Percentiles rank a stretch among this genome's conserved stretches.
Evolutionary conservation across 2,329 filamentous ascomycete genomes (phyloP).

Genomic region (Fusarium humuli): DNA sequence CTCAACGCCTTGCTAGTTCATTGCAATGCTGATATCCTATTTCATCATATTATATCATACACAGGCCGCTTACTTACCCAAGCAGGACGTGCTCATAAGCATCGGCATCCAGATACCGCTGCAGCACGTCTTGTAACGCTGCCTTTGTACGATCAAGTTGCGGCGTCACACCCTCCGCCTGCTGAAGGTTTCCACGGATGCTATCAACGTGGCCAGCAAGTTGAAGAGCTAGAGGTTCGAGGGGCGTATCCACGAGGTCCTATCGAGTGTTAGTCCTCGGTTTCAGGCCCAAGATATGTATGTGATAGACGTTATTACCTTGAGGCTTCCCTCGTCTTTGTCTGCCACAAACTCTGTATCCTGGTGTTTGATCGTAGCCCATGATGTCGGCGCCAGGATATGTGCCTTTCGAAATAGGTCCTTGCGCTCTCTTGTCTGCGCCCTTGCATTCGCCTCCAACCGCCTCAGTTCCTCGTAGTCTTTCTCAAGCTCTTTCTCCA

Average conservation of each 20-base stretch:
- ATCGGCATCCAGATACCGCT: conserved; percentile 57
- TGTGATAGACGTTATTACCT: conserved; percentile 27
- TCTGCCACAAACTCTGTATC: conserved; percentile 28
- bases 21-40: neutral
- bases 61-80: conserved; percentile 44
- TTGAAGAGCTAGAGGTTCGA: conserved; percentile 60
- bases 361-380: conserved; percentile 11
- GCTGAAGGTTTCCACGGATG: conserved; percentile 64
- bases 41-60: conserved; percentile 19
- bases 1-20: conserved; percentile 23
- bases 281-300: neutral
- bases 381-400: conserved; percentile 57
- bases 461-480: conserved; percentile 64
- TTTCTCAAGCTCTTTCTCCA: conserved; percentile 66
- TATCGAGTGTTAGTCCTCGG: conserved; percentile 31
- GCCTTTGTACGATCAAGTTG: conserved; percentile 62
- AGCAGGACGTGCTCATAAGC: conserved; percentile 63
- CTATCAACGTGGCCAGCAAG: conserved; percentile 68
- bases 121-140: conserved; percentile 61
- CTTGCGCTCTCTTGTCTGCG: conserved; percentile 64
- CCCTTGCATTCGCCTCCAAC: conserved; percentile 68
- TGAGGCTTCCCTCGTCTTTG: conserved; percentile 34
- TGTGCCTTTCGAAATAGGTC: conserved; percentile 63
- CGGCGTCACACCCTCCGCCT: conserved; percentile 64
- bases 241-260: conserved; percentile 57